Conservation (phyloP, 1,139 yeast species). For the Debaryomyces udenii region DNA sequence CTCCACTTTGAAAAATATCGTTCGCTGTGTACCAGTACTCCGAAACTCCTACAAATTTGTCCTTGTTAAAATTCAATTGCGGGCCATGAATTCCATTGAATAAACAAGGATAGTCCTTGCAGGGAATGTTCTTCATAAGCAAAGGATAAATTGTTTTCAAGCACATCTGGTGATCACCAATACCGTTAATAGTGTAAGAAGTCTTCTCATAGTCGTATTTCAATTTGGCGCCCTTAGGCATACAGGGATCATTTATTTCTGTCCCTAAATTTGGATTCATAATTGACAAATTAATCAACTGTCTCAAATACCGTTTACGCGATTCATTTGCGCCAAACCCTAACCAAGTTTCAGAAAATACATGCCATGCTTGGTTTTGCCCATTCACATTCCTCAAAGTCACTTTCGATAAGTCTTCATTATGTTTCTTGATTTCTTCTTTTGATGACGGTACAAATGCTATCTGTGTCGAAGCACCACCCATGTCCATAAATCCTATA, state of each 20-base stretch:
- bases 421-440: slow-evolving; percentile 56
- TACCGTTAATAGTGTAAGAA: slow-evolving; percentile 56
- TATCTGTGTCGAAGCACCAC: slow-evolving; percentile 84
- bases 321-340: slow-evolving; percentile 89
- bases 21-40: slow-evolving; percentile 89
- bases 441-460: slow-evolving; percentile 70
- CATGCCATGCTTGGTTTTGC: slow-evolving; percentile 62
- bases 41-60: slow-evolving; percentile 75
- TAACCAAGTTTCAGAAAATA: slow-evolving; percentile 80
- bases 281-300: slow-evolving; percentile 37
- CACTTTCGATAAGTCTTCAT: slow-evolving; percentile 63
- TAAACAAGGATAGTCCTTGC: slow-evolving; percentile 71
- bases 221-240: slow-evolving; percentile 61
- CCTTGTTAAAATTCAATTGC: slow-evolving; percentile 64
- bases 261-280: slow-evolving; percentile 27
- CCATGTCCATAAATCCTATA: slow-evolving; percentile 88
- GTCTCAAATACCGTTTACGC: slow-evolving; percentile 61
- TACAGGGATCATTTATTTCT: slow-evolving; percentile 64
- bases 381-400: slow-evolving; percentile 64
- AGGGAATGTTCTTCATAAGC: slow-evolving; percentile 69
- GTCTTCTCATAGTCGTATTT: slow-evolving; percentile 44
- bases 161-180: slow-evolving; percentile 72
- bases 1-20: slow-evolving; percentile 77
- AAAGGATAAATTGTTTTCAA: slow-evolving; percentile 69
- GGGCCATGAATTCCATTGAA: slow-evolving; percentile 86